Base-by-base conservation (phyloP, 1,284 basidiomycete genomes). In the Tilletia horrida region DNA sequence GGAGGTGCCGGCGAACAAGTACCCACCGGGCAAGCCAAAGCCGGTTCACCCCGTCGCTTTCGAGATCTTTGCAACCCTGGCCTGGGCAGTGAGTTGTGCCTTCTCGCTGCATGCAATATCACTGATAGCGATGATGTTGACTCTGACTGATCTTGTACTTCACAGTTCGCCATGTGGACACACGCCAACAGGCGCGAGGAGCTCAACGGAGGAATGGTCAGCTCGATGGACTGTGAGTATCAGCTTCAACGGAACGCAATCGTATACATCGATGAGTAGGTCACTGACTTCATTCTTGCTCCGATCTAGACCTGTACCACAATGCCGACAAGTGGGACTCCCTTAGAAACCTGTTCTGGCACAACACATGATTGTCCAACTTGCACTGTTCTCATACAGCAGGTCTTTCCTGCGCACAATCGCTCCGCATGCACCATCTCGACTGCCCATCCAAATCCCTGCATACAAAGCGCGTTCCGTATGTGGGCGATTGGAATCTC, bases 141-240 rank as follows among this genome's bases (percentile, higher is more conserved):
- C 35, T 40, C 35, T 40, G 35, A 11, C 11, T 40, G 11, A n/a
- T n/a, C n/a, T n/a, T n/a, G n/a, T n/a, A n/a, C n/a, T 55, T 14
- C 50, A 14, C 55, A 59, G 48, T 55, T 65, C n/a, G 93, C 96
- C 61, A 97, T 98, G 95, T 98, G 91, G 87, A 85, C 96, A 70
- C 97, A 95, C 86, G 86, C 89, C 76, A 86, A 95, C 82, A 85
- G 88, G 40, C 88, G 91, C 57, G 89, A 97, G 83, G 89, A 88
- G 14, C 88, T 98, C 69, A 93, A 98, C 81, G 90, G 91, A 3
- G 94, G 95, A 64, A 91, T 97, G 90, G 83, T 85, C 61, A 85
- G 84, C 72, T 83, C 81, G 63, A 86, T 86, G 83, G 79, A 81
- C 67, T 81, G 79, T 80, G 67, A 69, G 79, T 78, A 16, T 23